Evolutionary conservation across 306 rosid genomes (phyloP), one percentile per base, ranked within the genome.

Genomic region (Gynostemma pentaphyllum): DNA sequence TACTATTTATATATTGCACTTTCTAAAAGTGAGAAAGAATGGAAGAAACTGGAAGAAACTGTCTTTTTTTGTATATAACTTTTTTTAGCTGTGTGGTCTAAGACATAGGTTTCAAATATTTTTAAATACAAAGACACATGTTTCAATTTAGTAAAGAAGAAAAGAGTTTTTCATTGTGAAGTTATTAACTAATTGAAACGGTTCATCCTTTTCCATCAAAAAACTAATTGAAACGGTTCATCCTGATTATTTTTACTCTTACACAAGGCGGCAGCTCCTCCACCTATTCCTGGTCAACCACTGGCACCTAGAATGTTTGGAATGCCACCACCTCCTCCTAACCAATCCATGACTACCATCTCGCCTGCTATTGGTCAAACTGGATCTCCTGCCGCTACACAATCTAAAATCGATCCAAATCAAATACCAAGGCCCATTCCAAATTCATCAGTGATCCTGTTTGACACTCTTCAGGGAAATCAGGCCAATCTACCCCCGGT

Each of bases 401-500:
- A 90, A 65, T 84, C 99, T 29, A 92, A 84, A 77, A 92, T 92
- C 51, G 99, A 86, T 72, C 99, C 99, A 47, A 92, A 84, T 83
- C 99, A 92, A 80, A 88, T 92, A 81, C 99, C 99, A 59, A 71
- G 94, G 78, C 99, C 96, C 21, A 56, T 86, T 39, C 89, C 99
- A 67, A 82, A 88, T 68, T 84, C 94, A 19, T 76, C 99, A 6
- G 82, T 87, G 73, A 74, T 80, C 62, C 41, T 86, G 70, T 91
- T 86, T 68, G 95, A 85, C 69, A 92, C 99, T 81, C 96, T 88
- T 79, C 96, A 82, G 71, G 90, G 83, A 68, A 86, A 82, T 69
- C 95, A 92, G 70, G 99, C 96, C 24, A 88, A 86, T 65, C 78
- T 86, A 76, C 95, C 99, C 72, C 99, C 97, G 87, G 99, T 92